A percentile compares a stretch with the other conserved stretches of the same genome.
These are phyloP conservation scores for Amanita subjunquillea DNA, from an alignment of 768 basidiomycete species.

Conservation along the genomic window DNA sequence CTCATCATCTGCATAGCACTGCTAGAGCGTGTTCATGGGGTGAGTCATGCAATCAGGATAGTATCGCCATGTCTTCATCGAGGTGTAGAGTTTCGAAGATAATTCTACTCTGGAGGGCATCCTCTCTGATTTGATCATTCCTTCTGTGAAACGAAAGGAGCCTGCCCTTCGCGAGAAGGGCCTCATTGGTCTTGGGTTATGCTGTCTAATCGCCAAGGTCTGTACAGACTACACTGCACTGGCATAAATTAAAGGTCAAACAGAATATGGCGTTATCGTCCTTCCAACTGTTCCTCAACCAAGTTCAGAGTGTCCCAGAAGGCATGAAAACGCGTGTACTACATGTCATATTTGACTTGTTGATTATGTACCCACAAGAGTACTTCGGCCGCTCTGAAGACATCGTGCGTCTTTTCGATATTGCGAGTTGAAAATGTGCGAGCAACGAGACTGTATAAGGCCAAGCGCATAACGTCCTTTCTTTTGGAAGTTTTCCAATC, in stretches of 20 bases:
- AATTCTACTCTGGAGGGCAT: constrained; percentile 68
- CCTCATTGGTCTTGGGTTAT: constrained; percentile 59
- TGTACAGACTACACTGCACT: neutral
- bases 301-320: constrained; percentile 52
- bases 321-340: constrained; percentile 58
- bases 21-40: constrained; percentile 80
- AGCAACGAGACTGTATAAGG: constrained; percentile 5
- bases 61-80: neutral
- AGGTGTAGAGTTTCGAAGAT: constrained; percentile 47
- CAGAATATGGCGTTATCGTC: constrained; percentile 16
- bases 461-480: constrained; percentile 39
- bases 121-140: constrained; percentile 75
- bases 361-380: constrained; percentile 72
- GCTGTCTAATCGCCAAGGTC: constrained; percentile 67
- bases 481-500: constrained; percentile 23
- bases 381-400: constrained; percentile 26
- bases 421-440: neutral
- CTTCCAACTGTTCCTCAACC: constrained; percentile 56
- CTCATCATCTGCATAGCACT: constrained; percentile 70
- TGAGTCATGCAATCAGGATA: constrained; percentile 22
- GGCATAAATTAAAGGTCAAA: neutral
- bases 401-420: constrained; percentile 16
- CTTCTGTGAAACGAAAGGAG: constrained; percentile 73
- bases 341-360: constrained; percentile 76
- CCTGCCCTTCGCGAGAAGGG: constrained; percentile 51